Percentiles rank a stretch among this genome's conserved stretches.
Evolutionary conservation across 2,329 filamentous ascomycete genomes (phyloP).

Genomic region (Colletotrichum limetticola): DNA sequence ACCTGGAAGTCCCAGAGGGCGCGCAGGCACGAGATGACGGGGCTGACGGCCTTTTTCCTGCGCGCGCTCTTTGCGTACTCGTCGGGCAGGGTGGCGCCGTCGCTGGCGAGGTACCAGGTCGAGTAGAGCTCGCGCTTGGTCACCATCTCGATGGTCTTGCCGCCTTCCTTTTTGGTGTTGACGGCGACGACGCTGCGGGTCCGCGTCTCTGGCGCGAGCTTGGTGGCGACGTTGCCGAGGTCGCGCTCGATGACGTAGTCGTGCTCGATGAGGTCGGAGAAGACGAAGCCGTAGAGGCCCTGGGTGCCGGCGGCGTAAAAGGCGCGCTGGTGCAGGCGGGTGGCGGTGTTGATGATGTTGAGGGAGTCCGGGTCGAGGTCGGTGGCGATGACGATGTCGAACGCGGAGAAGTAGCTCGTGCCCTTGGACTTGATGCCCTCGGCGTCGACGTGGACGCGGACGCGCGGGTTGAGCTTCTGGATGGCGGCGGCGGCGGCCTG

Average conservation of each 20-base stretch:
- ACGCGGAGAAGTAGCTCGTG: constrained; percentile 79
- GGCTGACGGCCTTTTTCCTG: constrained; percentile 81
- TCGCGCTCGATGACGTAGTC: constrained; percentile 90
- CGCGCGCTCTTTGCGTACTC: constrained; percentile 74
- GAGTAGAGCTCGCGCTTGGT: constrained; percentile 93
- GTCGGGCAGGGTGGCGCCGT: constrained; percentile 76
- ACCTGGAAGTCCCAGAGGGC: constrained; percentile 90
- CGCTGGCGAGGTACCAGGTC: constrained; percentile 84
- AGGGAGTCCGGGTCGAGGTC: constrained; percentile 82
- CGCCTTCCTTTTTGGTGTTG: constrained; percentile 75
- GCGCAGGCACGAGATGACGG: constrained; percentile 85
- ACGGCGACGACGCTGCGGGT: constrained; percentile 82
- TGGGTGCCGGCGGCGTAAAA: constrained; percentile 92
- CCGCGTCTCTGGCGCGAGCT: constrained; percentile 73
- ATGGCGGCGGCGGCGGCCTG: constrained; percentile 82
- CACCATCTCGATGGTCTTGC: constrained; percentile 83
- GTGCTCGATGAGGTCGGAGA: constrained; percentile 91
- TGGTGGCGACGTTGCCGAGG: constrained; percentile 77
- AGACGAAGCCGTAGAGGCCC: constrained; percentile 94
- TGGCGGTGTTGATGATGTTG: constrained; percentile 85
- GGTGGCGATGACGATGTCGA: constrained; percentile 89
- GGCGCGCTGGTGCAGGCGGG: constrained; percentile 78
- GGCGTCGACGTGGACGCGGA: constrained; percentile 78
- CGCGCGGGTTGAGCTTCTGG: constrained; percentile 88
- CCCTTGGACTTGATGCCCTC: constrained; percentile 74